phyloP scores from a whole-genome alignment of 1,284 basidiomycete species.

The Apiotrichum sp. region DNA sequence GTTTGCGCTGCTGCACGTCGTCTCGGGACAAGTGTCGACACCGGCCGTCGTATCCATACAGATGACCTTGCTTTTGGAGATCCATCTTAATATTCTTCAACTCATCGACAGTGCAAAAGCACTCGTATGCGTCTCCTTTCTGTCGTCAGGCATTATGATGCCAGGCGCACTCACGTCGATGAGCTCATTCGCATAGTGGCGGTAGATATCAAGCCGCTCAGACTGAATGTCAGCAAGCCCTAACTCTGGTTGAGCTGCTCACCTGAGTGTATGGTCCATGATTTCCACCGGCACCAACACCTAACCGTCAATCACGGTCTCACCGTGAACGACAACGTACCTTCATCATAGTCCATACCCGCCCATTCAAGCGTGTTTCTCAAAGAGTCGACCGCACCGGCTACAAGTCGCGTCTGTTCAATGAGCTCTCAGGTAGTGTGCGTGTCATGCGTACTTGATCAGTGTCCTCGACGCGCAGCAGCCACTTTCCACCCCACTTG shows the following conservation, averaged over 20 bases:
- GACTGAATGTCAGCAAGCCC: conserved; percentile 54
- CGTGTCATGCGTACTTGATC: conserved; percentile 58
- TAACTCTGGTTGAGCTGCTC: conserved; percentile 4
- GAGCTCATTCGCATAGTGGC: conserved; percentile 63
- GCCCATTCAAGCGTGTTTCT: conserved; percentile 78
- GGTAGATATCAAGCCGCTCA: conserved; percentile 79
- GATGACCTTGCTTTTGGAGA: conserved; percentile 63
- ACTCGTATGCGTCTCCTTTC: conserved; percentile 85
- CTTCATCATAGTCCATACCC: conserved; percentile 87
- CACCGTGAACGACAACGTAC: conserved; percentile 47
- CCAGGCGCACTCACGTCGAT: conserved; percentile 55
- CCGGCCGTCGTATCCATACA: conserved; percentile 73
- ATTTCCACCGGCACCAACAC: conserved; percentile 66
- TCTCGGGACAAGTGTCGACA: conserved; percentile 80
- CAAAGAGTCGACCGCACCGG: conserved; percentile 76
- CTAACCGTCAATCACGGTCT: conserved; percentile 1
- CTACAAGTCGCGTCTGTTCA: conserved; percentile 65
- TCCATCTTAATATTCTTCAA: conserved; percentile 62
- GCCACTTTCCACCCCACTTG: conserved; percentile 73
- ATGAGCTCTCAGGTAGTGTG: conserved; percentile 6
- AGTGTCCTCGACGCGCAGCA: conserved; percentile 91
- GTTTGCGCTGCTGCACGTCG: conserved; percentile 67
- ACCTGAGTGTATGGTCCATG: conserved; percentile 80
- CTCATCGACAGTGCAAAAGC: conserved; percentile 76
- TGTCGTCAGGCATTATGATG: conserved; percentile 38